Evolutionary conservation across 768 basidiomycete genomes (phyloP), one percentile per base, ranked within the genome.

Genomic region (Leucosporidium creatinivorum): DNA sequence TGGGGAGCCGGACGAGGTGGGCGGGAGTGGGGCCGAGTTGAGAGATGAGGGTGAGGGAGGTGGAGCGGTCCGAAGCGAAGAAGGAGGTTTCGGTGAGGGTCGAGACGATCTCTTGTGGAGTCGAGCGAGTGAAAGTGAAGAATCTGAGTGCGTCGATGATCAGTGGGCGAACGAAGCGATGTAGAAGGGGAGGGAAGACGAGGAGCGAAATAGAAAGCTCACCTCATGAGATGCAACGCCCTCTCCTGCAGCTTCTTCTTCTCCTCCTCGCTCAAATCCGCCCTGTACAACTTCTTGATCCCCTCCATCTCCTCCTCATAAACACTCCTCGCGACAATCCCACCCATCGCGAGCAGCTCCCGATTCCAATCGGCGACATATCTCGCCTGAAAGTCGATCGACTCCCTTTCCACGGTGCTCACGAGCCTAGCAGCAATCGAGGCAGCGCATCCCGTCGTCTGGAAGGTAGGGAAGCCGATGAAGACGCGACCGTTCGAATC

Each of bases 361-460:
- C 84, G 85, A 73, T 98, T 98, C 93, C 91, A 94, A 9, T 78
- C 70, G 10, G 64, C 66, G 36, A 76, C 72, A 25, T 68, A 66
- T 18, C 61, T 58, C 26, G 66, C 54, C 57, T 72, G 67, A n/a
- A 74, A 65, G 51, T 75, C 73, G 30, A 75, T 54, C 91, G 88
- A 89, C 79, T 98, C 94, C 69, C 94, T 84, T 77, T 98, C 94
- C 12, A 98, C 93, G 0, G 93, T 97, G 15, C 92, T 90, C 65
- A 98, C 93, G 75, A 96, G 96, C 4, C 93, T 82, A 13, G 89
- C 87, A 0, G 91, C 82, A 73, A 88, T 81, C 66, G 87, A 84
- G 0, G 85, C 85, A 3, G 83, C 84, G 18, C 84, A 81, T 39
- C 94, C 93, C 1, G 93, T 94, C 15, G 92, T 94, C 79, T 98